Evolutionary conservation across 306 rosid genomes (phyloP), one percentile per base, ranked within the genome.

Genomic region (Dalbergia cochinchinensis): DNA sequence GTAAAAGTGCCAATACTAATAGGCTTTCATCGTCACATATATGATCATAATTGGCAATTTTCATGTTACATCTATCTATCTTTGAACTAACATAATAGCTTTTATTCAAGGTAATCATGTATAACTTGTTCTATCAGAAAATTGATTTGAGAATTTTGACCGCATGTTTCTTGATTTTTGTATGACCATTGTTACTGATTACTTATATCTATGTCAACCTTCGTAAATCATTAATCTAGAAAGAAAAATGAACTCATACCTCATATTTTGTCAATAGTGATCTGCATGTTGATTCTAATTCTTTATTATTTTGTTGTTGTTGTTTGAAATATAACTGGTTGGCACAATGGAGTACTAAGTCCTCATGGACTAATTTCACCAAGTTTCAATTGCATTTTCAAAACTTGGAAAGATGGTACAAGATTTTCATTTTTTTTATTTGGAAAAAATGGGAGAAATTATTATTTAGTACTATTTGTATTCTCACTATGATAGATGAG

Each of bases 31-130:
- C n/a, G n/a, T n/a, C n/a, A n/a, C n/a, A n/a, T n/a, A n/a, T n/a
- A n/a, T n/a, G n/a, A n/a, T n/a, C n/a, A 72, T 13, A 86, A 90
- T 20, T 95, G 98, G 99, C 99, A 89, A 77, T 95, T 95, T 89
- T 73, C 92, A 62, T 95, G 99, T 91, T 22, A 83, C 84, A 97
- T 85, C 82, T 54, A 47, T 34, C 41, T 45, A 15, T 71, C 74
- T 33, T 44, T 31, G 26, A 64, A 37, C 60, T 11, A 37, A 44
- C 35, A 16, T 19, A 14, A 45, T 64, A 6, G 1, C 47, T 6
- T 42, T 42, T 31, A 35, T 75, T 57, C 31, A 59, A 60, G 48
- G 73, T 78, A 62, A 66, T 44, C 11, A 55, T 37, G 4, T 31
- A 61, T 73, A 67, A 78, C 51, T 59, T 55, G 35, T 69, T 51